Conservation (phyloP, 305 asterid genomes). For the Plantago coronopus region DNA sequence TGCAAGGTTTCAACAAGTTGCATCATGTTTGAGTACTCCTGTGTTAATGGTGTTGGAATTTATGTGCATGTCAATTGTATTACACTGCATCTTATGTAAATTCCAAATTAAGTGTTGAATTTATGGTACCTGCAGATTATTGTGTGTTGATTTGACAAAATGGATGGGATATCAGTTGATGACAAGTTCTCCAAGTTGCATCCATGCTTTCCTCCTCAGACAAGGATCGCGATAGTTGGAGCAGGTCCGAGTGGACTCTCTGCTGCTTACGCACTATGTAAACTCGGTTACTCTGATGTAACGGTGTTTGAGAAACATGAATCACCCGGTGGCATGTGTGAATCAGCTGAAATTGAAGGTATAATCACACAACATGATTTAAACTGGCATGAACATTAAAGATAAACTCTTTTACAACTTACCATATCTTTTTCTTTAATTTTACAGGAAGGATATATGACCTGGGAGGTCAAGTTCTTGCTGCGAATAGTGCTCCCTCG, state of each 20-base stretch:
- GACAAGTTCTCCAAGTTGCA: constrained; percentile 43
- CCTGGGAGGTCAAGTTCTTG: constrained; percentile 90
- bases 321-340: constrained; percentile 70
- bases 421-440: constrained; percentile 12
- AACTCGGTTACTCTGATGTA: constrained; percentile 48
- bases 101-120: constrained; percentile 4
- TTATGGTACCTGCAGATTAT: constrained; percentile 13
- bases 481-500: constrained; percentile 80
- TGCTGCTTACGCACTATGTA: constrained; percentile 65
- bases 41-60: neutral
- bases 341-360: constrained; percentile 63
- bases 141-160: constrained; percentile 10
- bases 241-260: constrained; percentile 72
- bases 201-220: constrained; percentile 38
- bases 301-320: constrained; percentile 50
- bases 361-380: neutral
- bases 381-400: neutral
- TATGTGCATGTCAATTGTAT: neutral
- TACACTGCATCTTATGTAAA: constrained; percentile 8
- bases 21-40: neutral
- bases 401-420: neutral
- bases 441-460: constrained; percentile 67
- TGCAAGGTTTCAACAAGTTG: neutral
- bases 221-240: constrained; percentile 58
- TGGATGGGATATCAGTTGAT: constrained; percentile 33